Evolutionary conservation across 768 basidiomycete genomes (phyloP), one percentile per base, ranked within the genome.

Genomic region (Gymnopilus junonius): DNA sequence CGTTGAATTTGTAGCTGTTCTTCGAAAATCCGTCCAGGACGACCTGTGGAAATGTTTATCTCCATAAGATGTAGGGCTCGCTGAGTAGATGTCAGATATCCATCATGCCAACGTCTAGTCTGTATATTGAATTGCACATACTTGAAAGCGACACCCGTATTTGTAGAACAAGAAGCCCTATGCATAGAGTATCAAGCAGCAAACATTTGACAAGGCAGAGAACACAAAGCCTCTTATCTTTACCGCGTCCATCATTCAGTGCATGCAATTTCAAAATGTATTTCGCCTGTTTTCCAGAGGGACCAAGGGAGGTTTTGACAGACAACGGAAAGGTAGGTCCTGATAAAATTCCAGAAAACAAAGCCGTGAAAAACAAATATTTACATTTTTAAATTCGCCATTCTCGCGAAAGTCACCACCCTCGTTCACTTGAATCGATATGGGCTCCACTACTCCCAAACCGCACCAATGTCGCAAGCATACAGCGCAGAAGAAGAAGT

Each of bases 401-500:
- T 51, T 32, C 7, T 51, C 48, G 48, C 48, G 48, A 32, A 42
- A 51, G 48, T 51, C 48, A 51, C 48, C 10, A 10, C n/a, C 29
- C 48, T n/a, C 14, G 15, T 20, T 14, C 45, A 27, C 48, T 51
- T 32, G 29, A 51, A n/a, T 20, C 17, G 17, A 27, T 51, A 32
- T 51, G 48, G 29, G 48, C 48, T 51, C 39, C 35, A 46, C 58
- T 34, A 57, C 54, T 59, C 39, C 31, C 35, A 37, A 25, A 8
- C n/a, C 27, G 25, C 21, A n/a, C 8, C 68, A 63, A 89, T 89
- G 88, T 82, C 87, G 3, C 69, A 78, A 4, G 71, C 82, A 56
- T 88, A 87, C 70, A 77, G 85, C 1, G 69, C 80, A 42, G 96
- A 99, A 77, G 89, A 90, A 67, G 83, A 87, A 69, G 83, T 98